phyloP scores from a whole-genome alignment of 2,329 filamentous ascomycete genomes.

The Fusarium vanettenii region DNA sequence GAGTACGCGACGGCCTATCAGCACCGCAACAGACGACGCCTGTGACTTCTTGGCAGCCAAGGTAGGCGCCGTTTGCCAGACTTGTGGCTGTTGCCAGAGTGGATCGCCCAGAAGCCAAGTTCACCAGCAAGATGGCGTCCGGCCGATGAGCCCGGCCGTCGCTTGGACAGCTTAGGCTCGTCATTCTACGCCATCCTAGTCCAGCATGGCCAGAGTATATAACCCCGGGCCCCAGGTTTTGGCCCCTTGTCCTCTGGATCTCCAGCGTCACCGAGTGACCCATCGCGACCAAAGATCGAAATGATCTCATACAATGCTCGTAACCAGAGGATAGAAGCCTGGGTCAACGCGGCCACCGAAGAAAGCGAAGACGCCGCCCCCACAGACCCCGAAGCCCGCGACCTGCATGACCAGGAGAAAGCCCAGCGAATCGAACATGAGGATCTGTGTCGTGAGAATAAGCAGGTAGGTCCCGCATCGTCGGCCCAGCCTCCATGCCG shows the following conservation, averaged over 20 bases:
- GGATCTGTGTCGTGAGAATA: slow-evolving; percentile 43
- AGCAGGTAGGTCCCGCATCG: slow-evolving; percentile 38
- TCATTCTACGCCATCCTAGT: slow-evolving; percentile 37
- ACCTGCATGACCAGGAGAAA: slow-evolving; percentile 45
- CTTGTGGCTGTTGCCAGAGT: slow-evolving; percentile 40
- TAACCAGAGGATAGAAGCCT: slow-evolving; percentile 43
- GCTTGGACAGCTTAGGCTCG: slow-evolving; percentile 29
- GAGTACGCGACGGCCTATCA: slow-evolving; percentile 39
- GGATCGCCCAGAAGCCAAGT: slow-evolving; percentile 36
- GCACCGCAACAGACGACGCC: slow-evolving; percentile 9
- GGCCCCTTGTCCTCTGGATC: slow-evolving; percentile 15
- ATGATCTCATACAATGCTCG: slow-evolving; percentile 42
- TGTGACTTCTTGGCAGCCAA: slow-evolving; percentile 34
- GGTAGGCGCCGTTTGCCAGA: slow-evolving; percentile 34
- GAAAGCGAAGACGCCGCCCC: slow-evolving; percentile 39
- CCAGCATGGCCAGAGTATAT: slow-evolving; percentile 39
- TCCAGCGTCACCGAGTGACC: slow-evolving; percentile 39
- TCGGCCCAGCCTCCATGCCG: background rate
- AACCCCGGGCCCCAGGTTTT: slow-evolving; percentile 32
- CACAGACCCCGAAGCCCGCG: slow-evolving; percentile 41
- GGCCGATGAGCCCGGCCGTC: slow-evolving; percentile 28
- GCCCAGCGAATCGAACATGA: slow-evolving; percentile 45
- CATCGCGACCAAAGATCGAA: slow-evolving; percentile 33
- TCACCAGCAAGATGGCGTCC: slow-evolving; percentile 33
- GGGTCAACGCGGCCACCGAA: slow-evolving; percentile 33